A percentile compares a stretch with the other conserved stretches of the same genome.
Evolutionary conservation across 2,329 filamentous ascomycete genomes (phyloP).

Genomic region (Fusarium newnesense): DNA sequence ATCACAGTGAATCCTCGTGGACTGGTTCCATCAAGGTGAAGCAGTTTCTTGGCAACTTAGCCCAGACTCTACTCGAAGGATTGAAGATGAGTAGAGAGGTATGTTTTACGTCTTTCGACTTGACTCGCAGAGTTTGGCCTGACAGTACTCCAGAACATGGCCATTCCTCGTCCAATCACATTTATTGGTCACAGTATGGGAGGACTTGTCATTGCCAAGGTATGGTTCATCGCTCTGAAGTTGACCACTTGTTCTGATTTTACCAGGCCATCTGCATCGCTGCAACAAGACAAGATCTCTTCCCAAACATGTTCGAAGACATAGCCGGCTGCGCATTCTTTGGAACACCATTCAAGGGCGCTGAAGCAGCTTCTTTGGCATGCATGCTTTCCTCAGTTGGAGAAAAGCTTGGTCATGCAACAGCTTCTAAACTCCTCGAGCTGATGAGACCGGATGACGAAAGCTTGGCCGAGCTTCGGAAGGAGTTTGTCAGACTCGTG

Average conservation of each 20-base stretch:
- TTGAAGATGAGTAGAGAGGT: constrained; percentile 51
- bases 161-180: constrained; percentile 50
- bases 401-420: constrained; percentile 47
- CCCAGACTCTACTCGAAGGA: constrained; percentile 50
- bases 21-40: constrained; percentile 53
- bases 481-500: constrained; percentile 52
- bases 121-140: background rate
- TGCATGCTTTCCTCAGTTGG: constrained; percentile 51
- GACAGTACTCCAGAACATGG: background rate
- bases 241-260: background rate
- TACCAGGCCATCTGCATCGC: constrained; percentile 44
- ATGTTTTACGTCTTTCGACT: background rate
- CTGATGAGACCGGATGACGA: constrained; percentile 55
- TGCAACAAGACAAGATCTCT: constrained; percentile 49
- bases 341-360: constrained; percentile 54
- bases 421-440: constrained; percentile 51
- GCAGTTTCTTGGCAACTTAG: constrained; percentile 53
- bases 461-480: constrained; percentile 49
- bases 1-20: constrained; percentile 56
- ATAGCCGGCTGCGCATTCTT: constrained; percentile 54
- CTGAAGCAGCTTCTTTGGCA: constrained; percentile 50
- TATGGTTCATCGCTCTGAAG: background rate
- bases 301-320: constrained; percentile 53
- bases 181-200: constrained; percentile 59
- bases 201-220: constrained; percentile 56